phyloP scores from a whole-genome alignment of 805 yeast genomes.

The Myxozyma geophila region DNA sequence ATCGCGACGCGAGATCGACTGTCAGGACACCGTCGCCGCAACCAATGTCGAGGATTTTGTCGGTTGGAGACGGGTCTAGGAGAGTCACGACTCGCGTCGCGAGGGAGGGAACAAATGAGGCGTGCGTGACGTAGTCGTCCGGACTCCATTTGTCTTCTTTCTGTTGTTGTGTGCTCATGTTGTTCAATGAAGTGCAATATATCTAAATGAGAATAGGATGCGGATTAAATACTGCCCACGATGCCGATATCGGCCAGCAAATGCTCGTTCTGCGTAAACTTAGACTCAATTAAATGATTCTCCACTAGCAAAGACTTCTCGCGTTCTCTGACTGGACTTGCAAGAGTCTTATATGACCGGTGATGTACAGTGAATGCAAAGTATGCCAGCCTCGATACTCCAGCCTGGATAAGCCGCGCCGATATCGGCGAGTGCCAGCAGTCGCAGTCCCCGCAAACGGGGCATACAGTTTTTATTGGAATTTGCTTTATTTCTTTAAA shows the following conservation, averaged over 20 bases:
- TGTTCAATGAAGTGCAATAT: background rate
- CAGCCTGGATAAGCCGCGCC: background rate
- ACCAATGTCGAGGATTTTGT: constrained; percentile 35
- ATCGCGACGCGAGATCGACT: constrained; percentile 22
- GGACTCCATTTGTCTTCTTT: constrained; percentile 32
- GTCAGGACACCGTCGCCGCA: constrained; percentile 37
- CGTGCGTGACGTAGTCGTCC: constrained; percentile 25
- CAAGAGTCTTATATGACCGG: too few species aligned
- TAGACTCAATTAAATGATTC: too few species aligned
- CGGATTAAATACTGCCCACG: background rate
- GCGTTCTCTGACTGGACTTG: too few species aligned
- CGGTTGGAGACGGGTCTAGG: constrained; percentile 21
- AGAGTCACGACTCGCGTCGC: constrained; percentile 29
- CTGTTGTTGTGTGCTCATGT: background rate
- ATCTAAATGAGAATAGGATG: background rate
- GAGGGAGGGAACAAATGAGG: constrained; percentile 36
- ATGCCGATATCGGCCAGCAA: too few species aligned
- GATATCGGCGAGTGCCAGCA: background rate
- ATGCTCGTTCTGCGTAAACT: too few species aligned
- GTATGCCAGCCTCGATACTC: background rate
- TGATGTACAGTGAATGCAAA: background rate
- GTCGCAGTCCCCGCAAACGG: background rate
- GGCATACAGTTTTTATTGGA: too few species aligned
- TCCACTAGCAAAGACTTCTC: too few species aligned
- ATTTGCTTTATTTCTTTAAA: too few species aligned